Evolutionary conservation across 202 grass and related monocot genomes (phyloP), one percentile per base, ranked within the genome.

Genomic region (Carex arenaria): DNA sequence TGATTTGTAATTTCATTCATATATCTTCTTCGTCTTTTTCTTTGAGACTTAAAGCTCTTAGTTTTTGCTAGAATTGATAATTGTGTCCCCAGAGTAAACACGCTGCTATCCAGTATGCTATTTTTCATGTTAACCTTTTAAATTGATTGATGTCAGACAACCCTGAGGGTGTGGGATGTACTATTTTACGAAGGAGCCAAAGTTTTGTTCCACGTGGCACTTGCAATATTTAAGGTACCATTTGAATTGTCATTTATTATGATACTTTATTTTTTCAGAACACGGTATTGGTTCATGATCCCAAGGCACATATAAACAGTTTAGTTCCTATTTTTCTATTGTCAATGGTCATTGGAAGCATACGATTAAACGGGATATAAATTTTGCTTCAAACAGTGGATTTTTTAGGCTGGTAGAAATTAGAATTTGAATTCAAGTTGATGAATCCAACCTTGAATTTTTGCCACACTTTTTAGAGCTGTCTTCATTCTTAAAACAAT

Each of bases 161-260:
- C 96, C 10, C 83, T 98, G 18, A 82, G 96, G n/a, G 96, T 98
- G 12, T 98, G 96, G 96, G 96, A 98, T 89, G 91, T 98, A 75
- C 83, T 98, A 17, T 98, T 98, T 84, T 95, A 98, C 43, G 95
- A 98, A 86, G 95, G 95, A 55, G 95, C 95, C 74, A 95, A 98
- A 80, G 95, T 98, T 81, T 85, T 98, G 80, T 98, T 98, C 85
- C 92, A 93, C 90, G 95, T 98, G 4, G 95, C 93, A 60, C 86
- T 98, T 36, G 95, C 95, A 87, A 92, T 98, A 65, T 93, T 98
- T 83, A 98, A 98, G 95, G 95, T 98, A 85, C 72, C 65, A 47
- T 13, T 72, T 84, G 3, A 56, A 10, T 76, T 54, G 22, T 38
- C 81, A 72, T 57, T 66, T 34, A 67, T 34, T 40, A 60, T 15